Evolutionary conservation across 176 grass and related monocot genomes (phyloP), one percentile per base, ranked within the genome.

Genomic region (Carex scoparia): DNA sequence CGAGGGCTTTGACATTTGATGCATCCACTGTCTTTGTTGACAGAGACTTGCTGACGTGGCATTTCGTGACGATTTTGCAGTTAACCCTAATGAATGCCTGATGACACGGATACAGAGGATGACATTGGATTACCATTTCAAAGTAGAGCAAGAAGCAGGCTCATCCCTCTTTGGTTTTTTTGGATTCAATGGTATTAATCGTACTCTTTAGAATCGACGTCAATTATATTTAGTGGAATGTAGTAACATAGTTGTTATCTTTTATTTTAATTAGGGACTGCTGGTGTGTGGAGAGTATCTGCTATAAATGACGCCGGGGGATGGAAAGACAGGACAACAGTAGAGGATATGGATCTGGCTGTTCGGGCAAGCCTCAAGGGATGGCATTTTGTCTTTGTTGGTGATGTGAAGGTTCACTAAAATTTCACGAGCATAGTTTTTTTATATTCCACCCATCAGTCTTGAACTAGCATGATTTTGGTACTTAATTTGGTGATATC

Each of bases 11-110:
- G 91, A 77, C 46, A 1, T 92, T 88, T 98, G 93, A 98, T 93
- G 71, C 64, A 61, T 86, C 38, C 86, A 46, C 84, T 89, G 77
- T 95, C 91, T 86, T 62, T 74, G 90, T 90, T 94, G 91, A 86
- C 96, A 98, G 91, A 91, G 93, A 94, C 86, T 93, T 91, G 93
- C 93, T 98, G 91, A 98, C 88, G 35, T 90, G 93, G 81, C 81
- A 93, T 99, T 99, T 95, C 84, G 88, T 90, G 93, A 99, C 88
- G 90, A 86, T 95, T 99, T 99, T 99, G 96, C 91, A 99, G 96
- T 99, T 92, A 99, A 99, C 84, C 87, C 86, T 28, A 89, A 86
- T 23, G 90, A 95, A 54, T 94, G 88, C 84, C 33, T 99, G 81
- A 95, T 99, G 93, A 99, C 96, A 85, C 92, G 96, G 91, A 99